Conservation (phyloP, 148 eudicot genomes). For the Drosera capensis region DNA sequence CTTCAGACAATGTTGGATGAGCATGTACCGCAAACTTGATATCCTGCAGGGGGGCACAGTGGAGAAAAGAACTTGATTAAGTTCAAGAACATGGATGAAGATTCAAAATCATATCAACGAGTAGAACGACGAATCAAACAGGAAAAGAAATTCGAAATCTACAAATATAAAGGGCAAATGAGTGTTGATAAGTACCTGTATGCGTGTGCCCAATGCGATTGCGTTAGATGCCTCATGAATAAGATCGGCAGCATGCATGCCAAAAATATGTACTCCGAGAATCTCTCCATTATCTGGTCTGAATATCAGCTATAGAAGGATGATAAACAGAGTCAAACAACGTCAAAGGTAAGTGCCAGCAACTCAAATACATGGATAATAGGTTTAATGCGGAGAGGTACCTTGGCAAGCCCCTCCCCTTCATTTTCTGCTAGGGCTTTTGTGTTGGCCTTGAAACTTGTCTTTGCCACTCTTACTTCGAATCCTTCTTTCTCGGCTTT, state of each 20-base stretch:
- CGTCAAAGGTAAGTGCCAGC: not conserved
- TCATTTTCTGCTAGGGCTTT: conserved; percentile 99
- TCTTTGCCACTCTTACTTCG: conserved; percentile 69
- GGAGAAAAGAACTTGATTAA: not conserved
- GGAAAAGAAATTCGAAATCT: no score
- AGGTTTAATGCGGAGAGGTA: conserved; percentile 14
- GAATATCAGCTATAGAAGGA: conserved; percentile 74
- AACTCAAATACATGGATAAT: not conserved
- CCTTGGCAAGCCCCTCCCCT: conserved; percentile 99
- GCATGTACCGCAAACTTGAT: conserved; percentile 90
- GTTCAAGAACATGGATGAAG: not conserved
- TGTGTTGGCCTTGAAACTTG: conserved; percentile 99
- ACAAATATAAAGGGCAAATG: no score
- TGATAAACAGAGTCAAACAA: not conserved
- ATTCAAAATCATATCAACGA: no score
- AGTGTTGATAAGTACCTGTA: conserved; percentile 80
- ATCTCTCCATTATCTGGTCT: conserved; percentile 98
- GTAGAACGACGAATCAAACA: no score
- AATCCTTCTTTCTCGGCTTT: conserved; percentile 92
- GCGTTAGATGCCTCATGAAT: conserved; percentile 99
- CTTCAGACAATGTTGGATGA: conserved; percentile 98
- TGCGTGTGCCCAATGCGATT: conserved; percentile 76
- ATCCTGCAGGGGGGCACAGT: conserved; percentile 39
- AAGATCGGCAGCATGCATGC: conserved; percentile 97
- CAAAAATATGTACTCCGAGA: conserved; percentile 97